phyloP scores from a whole-genome alignment of 2,329 filamentous ascomycete genomes.

The Colletotrichum limetticola region DNA sequence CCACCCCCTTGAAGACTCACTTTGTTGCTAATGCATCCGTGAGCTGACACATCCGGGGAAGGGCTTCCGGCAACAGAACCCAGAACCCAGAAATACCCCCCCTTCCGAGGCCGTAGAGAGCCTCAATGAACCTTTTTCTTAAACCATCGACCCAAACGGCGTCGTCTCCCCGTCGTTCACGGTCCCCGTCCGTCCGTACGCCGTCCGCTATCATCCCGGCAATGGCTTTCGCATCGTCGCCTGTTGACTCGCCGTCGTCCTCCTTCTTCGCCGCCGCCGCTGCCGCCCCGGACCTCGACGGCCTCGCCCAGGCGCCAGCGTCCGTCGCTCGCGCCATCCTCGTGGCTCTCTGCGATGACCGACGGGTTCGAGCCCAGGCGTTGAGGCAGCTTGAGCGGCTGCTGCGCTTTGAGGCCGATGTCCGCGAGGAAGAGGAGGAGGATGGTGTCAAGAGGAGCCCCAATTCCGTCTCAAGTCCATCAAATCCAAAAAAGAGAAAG shows the following conservation, averaged over 20 bases:
- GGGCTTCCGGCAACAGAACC: slow-evolving; percentile 34
- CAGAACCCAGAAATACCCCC: slow-evolving; percentile 32
- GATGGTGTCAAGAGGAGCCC: slow-evolving; percentile 15
- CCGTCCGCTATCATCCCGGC: not conserved
- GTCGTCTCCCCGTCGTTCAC: not conserved
- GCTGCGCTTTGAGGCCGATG: slow-evolving; percentile 26
- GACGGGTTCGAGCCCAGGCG: slow-evolving; percentile 22
- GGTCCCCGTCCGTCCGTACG: not conserved
- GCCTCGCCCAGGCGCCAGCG: slow-evolving; percentile 31
- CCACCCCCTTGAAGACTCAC: slow-evolving; percentile 27
- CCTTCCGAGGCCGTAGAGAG: slow-evolving; percentile 10
- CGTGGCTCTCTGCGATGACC: slow-evolving; percentile 34
- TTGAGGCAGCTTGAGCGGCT: slow-evolving; percentile 32
- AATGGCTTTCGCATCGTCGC: slow-evolving; percentile 19
- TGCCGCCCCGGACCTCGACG: slow-evolving; percentile 23
- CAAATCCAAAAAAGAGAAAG: slow-evolving; percentile 27
- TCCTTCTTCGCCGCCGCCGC: not conserved
- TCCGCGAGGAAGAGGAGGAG: not conserved
- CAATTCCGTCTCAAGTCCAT: not conserved
- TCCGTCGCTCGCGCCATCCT: slow-evolving; percentile 33
- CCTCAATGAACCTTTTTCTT: slow-evolving; percentile 16
- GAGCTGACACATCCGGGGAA: slow-evolving; percentile 35
- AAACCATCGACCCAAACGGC: not conserved
- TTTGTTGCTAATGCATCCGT: slow-evolving; percentile 31
- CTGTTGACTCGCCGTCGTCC: slow-evolving; percentile 18